Evolutionary conservation across 768 basidiomycete genomes (phyloP).

Genomic region (Termitomyces sp.): DNA sequence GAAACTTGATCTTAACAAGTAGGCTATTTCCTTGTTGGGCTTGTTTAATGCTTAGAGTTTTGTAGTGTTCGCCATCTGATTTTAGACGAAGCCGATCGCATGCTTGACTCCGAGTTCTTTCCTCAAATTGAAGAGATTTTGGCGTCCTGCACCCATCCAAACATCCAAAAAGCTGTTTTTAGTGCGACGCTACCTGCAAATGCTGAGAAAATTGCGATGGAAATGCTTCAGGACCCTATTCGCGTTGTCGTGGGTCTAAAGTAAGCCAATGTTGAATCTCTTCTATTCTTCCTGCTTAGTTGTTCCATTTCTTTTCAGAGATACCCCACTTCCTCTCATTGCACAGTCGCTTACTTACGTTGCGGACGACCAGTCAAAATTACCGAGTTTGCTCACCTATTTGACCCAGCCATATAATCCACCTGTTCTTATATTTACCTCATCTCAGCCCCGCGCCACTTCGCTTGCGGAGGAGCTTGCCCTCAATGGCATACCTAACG

Average conservation of each 20-base stretch:
- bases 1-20: slow-evolving; percentile 69
- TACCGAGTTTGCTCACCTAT: slow-evolving; percentile 80
- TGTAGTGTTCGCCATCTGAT: slow-evolving; percentile 79
- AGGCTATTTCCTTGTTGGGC: slow-evolving; percentile 19
- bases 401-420: slow-evolving; percentile 82
- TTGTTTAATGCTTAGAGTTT: neutral
- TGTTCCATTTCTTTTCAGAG: slow-evolving; percentile 41
- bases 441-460: slow-evolving; percentile 79
- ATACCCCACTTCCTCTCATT: slow-evolving; percentile 91
- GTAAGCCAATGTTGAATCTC: slow-evolving; percentile 39
- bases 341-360: slow-evolving; percentile 87
- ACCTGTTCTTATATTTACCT: slow-evolving; percentile 88
- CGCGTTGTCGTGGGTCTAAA: slow-evolving; percentile 96
- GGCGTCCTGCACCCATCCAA: slow-evolving; percentile 62
- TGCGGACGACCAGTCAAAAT: slow-evolving; percentile 90
- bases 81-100: slow-evolving; percentile 88
- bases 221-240: slow-evolving; percentile 79
- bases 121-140: slow-evolving; percentile 86
- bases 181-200: slow-evolving; percentile 92
- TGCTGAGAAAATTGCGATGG: slow-evolving; percentile 82
- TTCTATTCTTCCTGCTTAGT: neutral
- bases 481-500: slow-evolving; percentile 71
- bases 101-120: slow-evolving; percentile 86
- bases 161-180: slow-evolving; percentile 83
- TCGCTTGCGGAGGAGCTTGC: slow-evolving; percentile 79